Evolutionary conservation across 164 flowering plant species (phyloP), one percentile per base, ranked within the genome.

Genomic region (Vitis vinifera): DNA sequence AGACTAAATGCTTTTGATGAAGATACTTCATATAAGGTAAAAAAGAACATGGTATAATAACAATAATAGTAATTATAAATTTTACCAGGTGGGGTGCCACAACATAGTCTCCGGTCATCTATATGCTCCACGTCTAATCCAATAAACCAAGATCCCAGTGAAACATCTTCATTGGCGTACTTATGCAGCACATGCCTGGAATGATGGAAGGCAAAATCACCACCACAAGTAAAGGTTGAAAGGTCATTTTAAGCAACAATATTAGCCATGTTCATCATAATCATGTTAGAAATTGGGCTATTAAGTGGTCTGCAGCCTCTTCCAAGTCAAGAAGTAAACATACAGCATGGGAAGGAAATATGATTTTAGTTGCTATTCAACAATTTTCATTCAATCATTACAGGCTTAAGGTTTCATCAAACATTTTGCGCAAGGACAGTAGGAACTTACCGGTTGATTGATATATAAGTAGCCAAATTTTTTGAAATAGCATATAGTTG

Each of bases 81-180:
- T 75, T 37, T 83, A 92, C 97, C 96, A 30, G 92, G 93, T 16
- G 90, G 91, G 44, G 92, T 91, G 15, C 92, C 93, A 77, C 97
- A 93, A 56, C 98, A 93, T 11, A 93, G 70, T 69, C 87, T 83
- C 58, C 86, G 80, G 14, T 93, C 95, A 66, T 93, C 97, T 9
- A 93, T 75, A 67, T 93, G 94, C 68, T 83, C 85, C 65, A 91
- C 97, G 66, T 93, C 94, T 59, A 93, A 79, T 19, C 98, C 98
- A 57, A 93, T 87, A 37, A 93, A 85, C 98, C 98, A 93, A 53
- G 98, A 67, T 69, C 98, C 98, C 37, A 91, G 49, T 10, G 98
- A 88, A 66, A 93, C 98, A 79, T 93, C 98, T 72, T 93, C 98
- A 68, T 93, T 93, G 3, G 90, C 91, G 73, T 86, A 93, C 71